Conservation (phyloP, 768 basidiomycete genomes). For the Suillus plorans region DNA sequence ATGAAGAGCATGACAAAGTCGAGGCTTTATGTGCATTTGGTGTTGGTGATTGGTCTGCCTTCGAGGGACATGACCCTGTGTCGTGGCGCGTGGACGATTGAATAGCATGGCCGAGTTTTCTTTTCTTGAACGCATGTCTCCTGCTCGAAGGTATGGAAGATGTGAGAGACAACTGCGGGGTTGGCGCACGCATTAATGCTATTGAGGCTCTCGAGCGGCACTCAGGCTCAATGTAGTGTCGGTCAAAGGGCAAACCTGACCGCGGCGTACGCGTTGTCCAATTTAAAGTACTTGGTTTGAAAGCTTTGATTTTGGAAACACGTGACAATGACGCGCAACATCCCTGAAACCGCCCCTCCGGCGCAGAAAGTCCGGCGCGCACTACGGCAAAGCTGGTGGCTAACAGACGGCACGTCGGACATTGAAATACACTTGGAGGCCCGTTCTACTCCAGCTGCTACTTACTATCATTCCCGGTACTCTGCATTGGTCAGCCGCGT, state of each 20-base stretch:
- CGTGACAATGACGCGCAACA: conserved; percentile 22
- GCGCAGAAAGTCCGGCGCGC: too few species aligned
- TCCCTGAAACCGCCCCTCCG: too few species aligned
- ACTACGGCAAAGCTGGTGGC: too few species aligned
- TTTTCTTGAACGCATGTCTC: conserved; percentile 25
- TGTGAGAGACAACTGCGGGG: conserved; percentile 12
- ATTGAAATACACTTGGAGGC: too few species aligned
- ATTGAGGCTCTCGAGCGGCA: neutral
- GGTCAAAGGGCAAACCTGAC: conserved; percentile 4
- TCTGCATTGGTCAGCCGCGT: too few species aligned
- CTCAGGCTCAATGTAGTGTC: neutral
- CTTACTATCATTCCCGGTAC: too few species aligned
- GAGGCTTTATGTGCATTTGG: conserved; percentile 12
- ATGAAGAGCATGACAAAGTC: conserved; percentile 29
- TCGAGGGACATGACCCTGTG: neutral
- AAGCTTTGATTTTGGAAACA: conserved; percentile 24
- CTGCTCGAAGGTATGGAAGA: conserved; percentile 13
- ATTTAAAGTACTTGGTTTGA: neutral
- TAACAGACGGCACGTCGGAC: too few species aligned
- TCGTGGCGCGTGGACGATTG: conserved; percentile 8
- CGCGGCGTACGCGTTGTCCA: neutral
- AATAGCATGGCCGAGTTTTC: conserved; percentile 15
- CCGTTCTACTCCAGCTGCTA: too few species aligned
- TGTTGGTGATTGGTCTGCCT: conserved; percentile 16
- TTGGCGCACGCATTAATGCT: conserved; percentile 19